Conservation (phyloP, 1,139 yeast species). For the Hemisphaericaspora xylanilytica region DNA sequence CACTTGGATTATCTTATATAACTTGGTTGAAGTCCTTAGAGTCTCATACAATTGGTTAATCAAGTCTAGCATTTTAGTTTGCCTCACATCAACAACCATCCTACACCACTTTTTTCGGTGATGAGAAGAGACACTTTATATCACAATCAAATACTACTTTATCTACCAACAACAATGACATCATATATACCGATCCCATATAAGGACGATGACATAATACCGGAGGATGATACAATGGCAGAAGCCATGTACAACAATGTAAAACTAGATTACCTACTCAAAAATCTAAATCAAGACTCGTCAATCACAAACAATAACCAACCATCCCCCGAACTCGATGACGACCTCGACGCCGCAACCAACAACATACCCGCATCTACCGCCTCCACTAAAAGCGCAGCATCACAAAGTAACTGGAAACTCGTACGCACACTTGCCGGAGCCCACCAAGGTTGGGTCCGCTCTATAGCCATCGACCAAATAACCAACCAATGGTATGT, state of each 20-base stretch:
- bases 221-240: conserved; percentile 31
- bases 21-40: conserved; percentile 12
- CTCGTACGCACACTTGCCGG: conserved; percentile 67
- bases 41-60: conserved; percentile 16
- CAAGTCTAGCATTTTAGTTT: conserved; percentile 6
- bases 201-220: conserved; percentile 22
- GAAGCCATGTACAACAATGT: conserved; percentile 32
- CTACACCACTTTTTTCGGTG: neutral
- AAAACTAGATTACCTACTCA: conserved; percentile 25
- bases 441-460: conserved; percentile 94
- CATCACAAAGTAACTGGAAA: conserved; percentile 47
- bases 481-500: conserved; percentile 83
- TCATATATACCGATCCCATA: conserved; percentile 11
- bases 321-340: conserved; percentile 2
- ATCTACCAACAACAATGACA: no score
- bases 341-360: neutral
- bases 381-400: neutral
- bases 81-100: neutral
- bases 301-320: conserved; percentile 1
- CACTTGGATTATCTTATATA: conserved; percentile 23
- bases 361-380: neutral
- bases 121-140: neutral
- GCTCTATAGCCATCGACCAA: conserved; percentile 78
- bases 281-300: conserved; percentile 4
- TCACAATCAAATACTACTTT: no score